Conservation (phyloP, 164 flowering plant genomes). For the Sextonia rubra region DNA sequence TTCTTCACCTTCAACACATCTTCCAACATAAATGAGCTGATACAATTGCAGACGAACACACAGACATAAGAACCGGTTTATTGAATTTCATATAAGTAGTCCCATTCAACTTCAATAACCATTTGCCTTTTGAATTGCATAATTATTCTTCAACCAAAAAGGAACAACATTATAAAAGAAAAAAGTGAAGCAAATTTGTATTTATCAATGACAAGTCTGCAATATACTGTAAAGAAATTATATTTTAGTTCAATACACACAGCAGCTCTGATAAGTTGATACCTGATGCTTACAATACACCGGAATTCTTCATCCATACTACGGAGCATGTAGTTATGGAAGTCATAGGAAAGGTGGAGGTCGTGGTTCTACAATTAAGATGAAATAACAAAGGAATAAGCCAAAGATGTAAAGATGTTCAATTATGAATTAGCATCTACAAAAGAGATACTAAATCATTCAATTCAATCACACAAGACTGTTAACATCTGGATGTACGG, state of each 20-base stretch:
- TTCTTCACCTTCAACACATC: too few relatives aligned
- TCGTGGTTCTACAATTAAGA: conserved; percentile 58
- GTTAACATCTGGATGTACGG: too few relatives aligned
- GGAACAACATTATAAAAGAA: neutral
- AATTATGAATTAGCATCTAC: neutral
- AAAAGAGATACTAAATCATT: neutral
- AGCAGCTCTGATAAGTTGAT: neutral
- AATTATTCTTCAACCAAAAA: neutral
- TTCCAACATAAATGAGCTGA: too few relatives aligned
- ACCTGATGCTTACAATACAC: conserved; percentile 90
- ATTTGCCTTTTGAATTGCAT: too few relatives aligned
- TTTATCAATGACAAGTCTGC: neutral
- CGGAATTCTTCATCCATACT: conserved; percentile 97
- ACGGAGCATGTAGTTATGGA: conserved; percentile 82
- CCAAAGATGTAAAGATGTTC: neutral
- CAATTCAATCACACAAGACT: too few relatives aligned
- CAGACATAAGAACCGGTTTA: too few relatives aligned
- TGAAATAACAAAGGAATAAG: neutral
- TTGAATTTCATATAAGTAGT: too few relatives aligned
- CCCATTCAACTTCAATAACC: too few relatives aligned
- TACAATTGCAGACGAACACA: too few relatives aligned
- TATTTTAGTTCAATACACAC: neutral
- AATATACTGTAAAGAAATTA: neutral
- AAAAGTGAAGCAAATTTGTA: neutral
- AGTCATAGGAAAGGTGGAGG: conserved; percentile 77